Evolutionary conservation across 2,329 filamentous ascomycete species (phyloP).

Genomic region (Pyrenophora graminea): DNA sequence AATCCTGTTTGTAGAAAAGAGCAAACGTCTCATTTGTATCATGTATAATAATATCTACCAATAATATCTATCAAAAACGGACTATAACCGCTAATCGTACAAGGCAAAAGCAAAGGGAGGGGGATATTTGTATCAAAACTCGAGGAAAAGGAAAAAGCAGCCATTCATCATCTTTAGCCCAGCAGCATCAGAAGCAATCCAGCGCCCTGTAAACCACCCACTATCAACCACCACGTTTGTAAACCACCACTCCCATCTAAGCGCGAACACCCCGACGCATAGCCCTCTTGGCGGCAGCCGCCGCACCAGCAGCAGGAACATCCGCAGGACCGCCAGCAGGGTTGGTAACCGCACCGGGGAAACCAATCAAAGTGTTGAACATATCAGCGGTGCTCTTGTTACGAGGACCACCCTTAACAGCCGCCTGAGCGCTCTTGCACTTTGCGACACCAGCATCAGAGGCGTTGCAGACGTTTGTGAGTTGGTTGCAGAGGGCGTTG

Average conservation of each 20-base stretch:
- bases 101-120: no score
- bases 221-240: no score
- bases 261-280: constrained; percentile 29
- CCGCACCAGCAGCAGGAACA: constrained; percentile 23
- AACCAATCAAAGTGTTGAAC: constrained; percentile 49
- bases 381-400: constrained; percentile 49
- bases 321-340: constrained; percentile 36
- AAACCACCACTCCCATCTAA: not conserved
- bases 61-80: no score
- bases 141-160: no score
- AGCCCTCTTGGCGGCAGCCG: constrained; percentile 11
- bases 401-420: constrained; percentile 53
- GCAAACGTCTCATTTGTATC: no score
- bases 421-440: constrained; percentile 58
- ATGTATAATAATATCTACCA: no score
- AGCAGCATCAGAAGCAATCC: no score
- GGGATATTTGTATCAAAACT: no score
- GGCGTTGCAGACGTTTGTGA: constrained; percentile 68
- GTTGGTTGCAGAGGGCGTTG: constrained; percentile 71
- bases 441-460: constrained; percentile 62
- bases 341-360: constrained; percentile 42
- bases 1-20: no score
- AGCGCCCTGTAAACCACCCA: no score
- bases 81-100: no score
- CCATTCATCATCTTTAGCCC: no score